A percentile compares a stretch with the other conserved stretches of the same genome.
These are phyloP conservation scores for carrot (Daucus carota) DNA, from an alignment of 129 eudicot genomes.

Conservation along the genomic window DNA sequence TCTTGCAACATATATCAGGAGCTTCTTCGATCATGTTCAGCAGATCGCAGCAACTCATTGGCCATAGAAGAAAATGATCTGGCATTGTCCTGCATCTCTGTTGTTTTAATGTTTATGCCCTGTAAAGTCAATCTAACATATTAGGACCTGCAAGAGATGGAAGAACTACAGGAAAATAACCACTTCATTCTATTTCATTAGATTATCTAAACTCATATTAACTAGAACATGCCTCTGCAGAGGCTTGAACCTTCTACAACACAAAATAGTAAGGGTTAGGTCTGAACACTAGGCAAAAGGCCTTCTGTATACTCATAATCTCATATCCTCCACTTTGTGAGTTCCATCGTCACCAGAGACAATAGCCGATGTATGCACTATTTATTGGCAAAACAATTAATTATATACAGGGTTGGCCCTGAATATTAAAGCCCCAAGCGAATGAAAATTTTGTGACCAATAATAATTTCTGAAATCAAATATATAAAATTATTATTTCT, in stretches of 20 bases:
- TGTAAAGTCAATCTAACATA: slow-evolving; percentile 16
- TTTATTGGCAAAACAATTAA: background rate
- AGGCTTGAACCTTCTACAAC: background rate
- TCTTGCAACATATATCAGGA: slow-evolving; percentile 20
- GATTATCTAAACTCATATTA: background rate
- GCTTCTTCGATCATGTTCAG: slow-evolving; percentile 40
- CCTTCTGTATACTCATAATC: background rate
- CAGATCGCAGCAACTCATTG: slow-evolving; percentile 48
- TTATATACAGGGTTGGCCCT: too few species aligned
- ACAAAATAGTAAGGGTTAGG: background rate
- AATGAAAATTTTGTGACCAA: too few species aligned
- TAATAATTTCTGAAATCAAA: too few species aligned
- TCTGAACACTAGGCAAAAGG: background rate
- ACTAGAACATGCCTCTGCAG: background rate
- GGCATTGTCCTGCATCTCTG: slow-evolving; percentile 82
- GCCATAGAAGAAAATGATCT: slow-evolving; percentile 79
- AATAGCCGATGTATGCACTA: background rate
- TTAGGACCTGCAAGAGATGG: background rate
- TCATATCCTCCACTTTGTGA: background rate
- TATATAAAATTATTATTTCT: too few species aligned
- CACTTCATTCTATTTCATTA: background rate
- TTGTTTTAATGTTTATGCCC: slow-evolving; percentile 66
- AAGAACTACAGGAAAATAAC: background rate
- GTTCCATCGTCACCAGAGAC: background rate
- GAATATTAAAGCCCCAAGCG: too few species aligned